Conservation (phyloP, 1,284 basidiomycete genomes). For the Naganishia liquefaciens region DNA sequence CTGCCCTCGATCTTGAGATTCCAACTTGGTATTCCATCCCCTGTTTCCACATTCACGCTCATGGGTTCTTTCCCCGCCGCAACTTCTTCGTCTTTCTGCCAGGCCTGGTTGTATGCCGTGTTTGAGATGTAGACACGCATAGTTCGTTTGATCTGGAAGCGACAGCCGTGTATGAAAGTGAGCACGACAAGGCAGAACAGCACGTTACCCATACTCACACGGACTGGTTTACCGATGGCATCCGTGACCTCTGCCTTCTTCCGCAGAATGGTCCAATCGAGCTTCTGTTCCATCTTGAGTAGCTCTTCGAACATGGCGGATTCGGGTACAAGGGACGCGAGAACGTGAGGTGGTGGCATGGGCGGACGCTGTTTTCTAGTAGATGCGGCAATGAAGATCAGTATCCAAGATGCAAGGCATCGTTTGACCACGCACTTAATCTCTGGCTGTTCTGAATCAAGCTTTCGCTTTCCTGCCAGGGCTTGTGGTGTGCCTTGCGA, state of each 20-base stretch:
- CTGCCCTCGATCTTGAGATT: slow-evolving; percentile 84
- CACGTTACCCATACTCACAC: slow-evolving; percentile 39
- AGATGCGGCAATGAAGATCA: not conserved
- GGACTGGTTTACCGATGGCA: slow-evolving; percentile 59
- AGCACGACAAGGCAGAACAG: not conserved
- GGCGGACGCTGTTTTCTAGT: slow-evolving; percentile 31
- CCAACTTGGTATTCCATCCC: slow-evolving; percentile 87
- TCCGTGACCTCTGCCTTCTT: slow-evolving; percentile 90
- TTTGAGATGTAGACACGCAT: slow-evolving; percentile 86
- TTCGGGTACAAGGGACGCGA: slow-evolving; percentile 62
- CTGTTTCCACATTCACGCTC: slow-evolving; percentile 59
- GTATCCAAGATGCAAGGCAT: no score
- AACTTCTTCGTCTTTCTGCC: slow-evolving; percentile 63
- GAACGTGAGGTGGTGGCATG: slow-evolving; percentile 52
- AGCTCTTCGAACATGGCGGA: slow-evolving; percentile 84
- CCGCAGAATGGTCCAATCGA: slow-evolving; percentile 93
- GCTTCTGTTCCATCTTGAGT: slow-evolving; percentile 81
- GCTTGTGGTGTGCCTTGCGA: slow-evolving; percentile 17
- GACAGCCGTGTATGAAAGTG: not conserved
- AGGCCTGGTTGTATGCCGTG: slow-evolving; percentile 78
- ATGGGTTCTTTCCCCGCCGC: slow-evolving; percentile 29
- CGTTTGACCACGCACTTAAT: not conserved
- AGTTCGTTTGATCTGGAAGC: slow-evolving; percentile 72
- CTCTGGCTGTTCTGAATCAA: slow-evolving; percentile 21
- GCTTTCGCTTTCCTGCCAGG: slow-evolving; percentile 19